Conservation (phyloP, 2,329 filamentous ascomycete species). For the Aspergillus udagawae region DNA sequence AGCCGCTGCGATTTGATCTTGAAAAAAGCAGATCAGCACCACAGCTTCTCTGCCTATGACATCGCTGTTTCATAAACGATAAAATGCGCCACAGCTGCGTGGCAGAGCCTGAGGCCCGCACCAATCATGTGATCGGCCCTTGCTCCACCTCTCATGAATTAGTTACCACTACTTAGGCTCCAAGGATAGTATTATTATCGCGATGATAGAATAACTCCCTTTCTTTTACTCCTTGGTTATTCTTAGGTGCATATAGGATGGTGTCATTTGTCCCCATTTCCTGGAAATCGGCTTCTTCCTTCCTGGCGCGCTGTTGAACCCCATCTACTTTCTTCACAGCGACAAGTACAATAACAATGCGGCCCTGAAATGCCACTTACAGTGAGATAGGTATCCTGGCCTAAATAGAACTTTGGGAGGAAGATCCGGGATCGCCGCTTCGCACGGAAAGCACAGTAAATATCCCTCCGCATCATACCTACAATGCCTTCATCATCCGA, state of each 20-base stretch:
- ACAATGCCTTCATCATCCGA: constrained; percentile 36
- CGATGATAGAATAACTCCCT: background rate
- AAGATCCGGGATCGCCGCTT: background rate
- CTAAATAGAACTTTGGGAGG: background rate
- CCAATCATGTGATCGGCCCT: constrained; percentile 18
- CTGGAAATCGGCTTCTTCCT: background rate
- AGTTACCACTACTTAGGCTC: constrained; percentile 13
- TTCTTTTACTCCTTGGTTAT: background rate
- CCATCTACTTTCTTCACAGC: background rate
- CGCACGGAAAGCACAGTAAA: background rate
- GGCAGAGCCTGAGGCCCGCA: background rate
- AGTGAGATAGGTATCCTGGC: constrained; percentile 5
- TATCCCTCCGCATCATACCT: background rate
- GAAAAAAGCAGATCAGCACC: background rate
- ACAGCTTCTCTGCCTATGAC: constrained; percentile 4
- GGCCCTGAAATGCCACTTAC: constrained; percentile 4
- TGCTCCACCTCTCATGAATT: constrained; percentile 11
- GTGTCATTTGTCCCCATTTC: background rate
- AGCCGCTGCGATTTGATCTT: background rate
- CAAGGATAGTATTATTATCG: constrained; percentile 9
- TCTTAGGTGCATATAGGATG: background rate
- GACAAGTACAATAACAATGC: constrained; percentile 13
- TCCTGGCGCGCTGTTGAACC: background rate
- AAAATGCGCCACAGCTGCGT: constrained; percentile 1
- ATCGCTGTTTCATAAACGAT: constrained; percentile 7